Evolutionary conservation across 129 eudicot species (phyloP).

Genomic region (Escallonia rubra): DNA sequence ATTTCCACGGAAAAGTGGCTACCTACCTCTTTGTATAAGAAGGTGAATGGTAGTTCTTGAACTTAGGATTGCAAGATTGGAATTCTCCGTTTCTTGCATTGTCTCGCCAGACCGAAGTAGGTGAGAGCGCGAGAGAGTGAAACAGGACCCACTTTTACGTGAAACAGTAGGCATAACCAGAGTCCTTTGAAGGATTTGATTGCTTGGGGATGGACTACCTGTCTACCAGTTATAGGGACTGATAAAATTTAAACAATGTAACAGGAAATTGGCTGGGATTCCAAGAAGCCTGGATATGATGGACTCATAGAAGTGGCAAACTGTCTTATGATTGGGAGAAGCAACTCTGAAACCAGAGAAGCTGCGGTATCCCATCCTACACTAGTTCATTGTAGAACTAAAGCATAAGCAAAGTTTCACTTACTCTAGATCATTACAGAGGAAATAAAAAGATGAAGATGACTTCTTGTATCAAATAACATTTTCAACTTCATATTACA

Average conservation of each 20-base stretch:
- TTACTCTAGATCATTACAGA: too few species aligned
- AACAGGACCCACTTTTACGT: too few species aligned
- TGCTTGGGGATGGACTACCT: too few species aligned
- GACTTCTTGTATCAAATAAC: not conserved
- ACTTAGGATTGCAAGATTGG: not conserved
- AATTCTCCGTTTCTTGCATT: not conserved
- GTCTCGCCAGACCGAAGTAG: too few species aligned
- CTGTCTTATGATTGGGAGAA: constrained; percentile 71
- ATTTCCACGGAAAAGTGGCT: too few species aligned
- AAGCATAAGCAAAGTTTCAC: too few species aligned
- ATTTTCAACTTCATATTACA: constrained; percentile 4
- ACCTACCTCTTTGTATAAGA: not conserved
- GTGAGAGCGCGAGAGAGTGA: too few species aligned
- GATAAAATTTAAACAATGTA: not conserved
- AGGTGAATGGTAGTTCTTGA: not conserved
- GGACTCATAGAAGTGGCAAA: constrained; percentile 91
- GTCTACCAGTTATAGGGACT: not conserved
- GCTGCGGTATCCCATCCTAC: constrained; percentile 53
- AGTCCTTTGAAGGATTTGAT: too few species aligned
- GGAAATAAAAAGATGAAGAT: not conserved
- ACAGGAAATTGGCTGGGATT: constrained; percentile 96
- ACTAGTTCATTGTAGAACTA: not conserved
- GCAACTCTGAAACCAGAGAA: constrained; percentile 61
- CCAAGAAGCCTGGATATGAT: constrained; percentile 82
- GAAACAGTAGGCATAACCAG: too few species aligned